Conservation (phyloP, 163 green algal genomes). For the Chlorella variabilis region DNA sequence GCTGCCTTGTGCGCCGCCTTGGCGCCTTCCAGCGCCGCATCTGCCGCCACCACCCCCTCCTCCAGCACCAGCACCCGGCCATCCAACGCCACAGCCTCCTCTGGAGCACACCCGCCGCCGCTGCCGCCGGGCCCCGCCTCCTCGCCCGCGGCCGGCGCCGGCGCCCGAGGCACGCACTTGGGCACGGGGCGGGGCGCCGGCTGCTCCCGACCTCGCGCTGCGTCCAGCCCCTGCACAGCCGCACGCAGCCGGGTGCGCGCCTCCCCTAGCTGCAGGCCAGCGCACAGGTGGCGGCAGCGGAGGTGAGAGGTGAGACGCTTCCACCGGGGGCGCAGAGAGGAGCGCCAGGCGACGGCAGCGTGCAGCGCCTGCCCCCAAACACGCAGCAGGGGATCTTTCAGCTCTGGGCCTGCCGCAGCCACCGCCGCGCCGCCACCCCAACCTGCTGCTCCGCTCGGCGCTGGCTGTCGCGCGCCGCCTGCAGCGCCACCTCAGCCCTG, state of each 20-base stretch:
- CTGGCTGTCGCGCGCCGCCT: background rate
- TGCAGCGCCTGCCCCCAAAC: too few species aligned
- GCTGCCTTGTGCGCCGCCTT: constrained; percentile 37
- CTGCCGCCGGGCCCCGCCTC: background rate
- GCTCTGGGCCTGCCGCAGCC: background rate
- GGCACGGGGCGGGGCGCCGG: too few species aligned
- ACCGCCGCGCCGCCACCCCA: too few species aligned
- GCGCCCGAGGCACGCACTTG: too few species aligned
- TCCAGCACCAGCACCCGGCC: background rate
- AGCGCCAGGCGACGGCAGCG: too few species aligned
- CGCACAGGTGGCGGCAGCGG: background rate
- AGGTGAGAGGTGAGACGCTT: background rate
- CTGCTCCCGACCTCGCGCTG: background rate
- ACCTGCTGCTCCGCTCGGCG: background rate
- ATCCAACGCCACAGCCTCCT: background rate
- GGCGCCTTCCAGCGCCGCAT: background rate
- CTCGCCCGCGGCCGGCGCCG: too few species aligned
- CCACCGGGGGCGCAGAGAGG: too few species aligned
- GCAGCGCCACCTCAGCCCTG: constrained; percentile 35
- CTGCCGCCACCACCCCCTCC: constrained; percentile 30
- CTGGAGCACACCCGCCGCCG: background rate
- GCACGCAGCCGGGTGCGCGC: background rate
- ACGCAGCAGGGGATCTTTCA: too few species aligned
- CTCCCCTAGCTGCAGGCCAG: constrained; percentile 4
- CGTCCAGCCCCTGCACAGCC: constrained; percentile 6